These are phyloP conservation scores for Phytophthora vignae DNA, from an alignment of 352 stramenopile species.

Conservation along the genomic window DNA sequence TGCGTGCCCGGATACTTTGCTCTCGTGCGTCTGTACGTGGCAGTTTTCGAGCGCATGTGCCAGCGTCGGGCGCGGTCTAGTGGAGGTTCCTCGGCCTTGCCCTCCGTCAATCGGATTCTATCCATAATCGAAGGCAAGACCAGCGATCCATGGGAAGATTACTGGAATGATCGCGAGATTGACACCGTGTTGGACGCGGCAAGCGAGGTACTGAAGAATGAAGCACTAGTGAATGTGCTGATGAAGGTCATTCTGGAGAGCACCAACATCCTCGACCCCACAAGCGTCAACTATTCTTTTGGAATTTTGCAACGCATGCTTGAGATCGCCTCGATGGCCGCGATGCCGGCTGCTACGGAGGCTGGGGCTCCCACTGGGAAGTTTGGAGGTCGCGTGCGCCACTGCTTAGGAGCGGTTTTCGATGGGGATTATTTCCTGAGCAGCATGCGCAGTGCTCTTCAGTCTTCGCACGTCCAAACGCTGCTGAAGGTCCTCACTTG, in stretches of 20 bases:
- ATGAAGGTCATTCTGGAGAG: conserved; percentile 84
- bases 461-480: conserved; percentile 84
- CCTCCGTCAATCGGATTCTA: conserved; percentile 64
- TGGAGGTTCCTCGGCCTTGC: conserved; percentile 35
- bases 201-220: conserved; percentile 74
- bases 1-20: conserved; percentile 83
- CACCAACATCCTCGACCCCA: conserved; percentile 84
- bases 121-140: conserved; percentile 62
- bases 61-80: conserved; percentile 62
- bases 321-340: conserved; percentile 58
- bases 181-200: conserved; percentile 64
- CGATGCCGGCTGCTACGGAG: conserved; percentile 36
- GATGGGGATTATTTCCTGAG: conserved; percentile 77
- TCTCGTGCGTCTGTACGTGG: conserved; percentile 70
- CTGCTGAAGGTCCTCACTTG: conserved; percentile 89
- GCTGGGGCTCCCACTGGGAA: conserved; percentile 24
- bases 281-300: conserved; percentile 88
- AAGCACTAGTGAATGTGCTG: conserved; percentile 73
- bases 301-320: conserved; percentile 81
- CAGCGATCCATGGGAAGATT: conserved; percentile 75
- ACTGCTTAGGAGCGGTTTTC: conserved; percentile 56
- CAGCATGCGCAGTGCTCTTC: conserved; percentile 73
- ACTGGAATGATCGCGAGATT: conserved; percentile 75
- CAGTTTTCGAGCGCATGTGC: conserved; percentile 81
- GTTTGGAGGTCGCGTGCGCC: conserved; percentile 41